phyloP scores from a whole-genome alignment of 1,284 basidiomycete genomes.

The Porogramme epimiltina region DNA sequence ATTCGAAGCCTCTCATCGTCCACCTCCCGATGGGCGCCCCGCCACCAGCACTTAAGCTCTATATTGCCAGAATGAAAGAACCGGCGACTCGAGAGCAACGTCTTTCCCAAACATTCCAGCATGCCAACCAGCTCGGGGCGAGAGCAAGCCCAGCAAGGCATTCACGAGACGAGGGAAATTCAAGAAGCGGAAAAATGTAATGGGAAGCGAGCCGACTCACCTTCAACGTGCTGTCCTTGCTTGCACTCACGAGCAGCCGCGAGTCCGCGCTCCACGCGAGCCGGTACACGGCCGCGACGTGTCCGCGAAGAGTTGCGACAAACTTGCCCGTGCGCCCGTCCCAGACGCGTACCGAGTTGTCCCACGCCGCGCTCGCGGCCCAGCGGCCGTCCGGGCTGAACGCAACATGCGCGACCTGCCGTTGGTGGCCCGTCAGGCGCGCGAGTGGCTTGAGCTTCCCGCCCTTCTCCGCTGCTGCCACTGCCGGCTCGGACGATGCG shows the following conservation, averaged over 20 bases:
- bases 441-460: constrained; percentile 84
- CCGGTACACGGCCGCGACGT: constrained; percentile 93
- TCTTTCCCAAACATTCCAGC: too few species aligned
- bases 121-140: too few species aligned
- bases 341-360: constrained; percentile 93
- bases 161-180: too few species aligned
- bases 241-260: constrained; percentile 88
- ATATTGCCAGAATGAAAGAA: too few species aligned
- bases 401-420: constrained; percentile 93
- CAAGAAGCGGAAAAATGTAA: too few species aligned
- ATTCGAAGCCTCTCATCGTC: too few species aligned
- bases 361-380: constrained; percentile 92
- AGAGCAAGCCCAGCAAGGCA: too few species aligned
- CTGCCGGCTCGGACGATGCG: constrained; percentile 36
- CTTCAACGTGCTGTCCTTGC: constrained; percentile 96
- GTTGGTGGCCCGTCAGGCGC: constrained; percentile 92
- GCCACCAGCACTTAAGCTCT: too few species aligned
- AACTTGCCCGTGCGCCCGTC: constrained; percentile 94
- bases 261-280: constrained; percentile 96
- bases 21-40: too few species aligned
- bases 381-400: constrained; percentile 95
- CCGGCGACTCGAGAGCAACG: too few species aligned
- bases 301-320: constrained; percentile 88
- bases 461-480: constrained; percentile 35
- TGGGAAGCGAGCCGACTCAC: constrained; percentile 50